phyloP scores from a whole-genome alignment of 108 stramenopile species.

The Fragilaria radians region DNA sequence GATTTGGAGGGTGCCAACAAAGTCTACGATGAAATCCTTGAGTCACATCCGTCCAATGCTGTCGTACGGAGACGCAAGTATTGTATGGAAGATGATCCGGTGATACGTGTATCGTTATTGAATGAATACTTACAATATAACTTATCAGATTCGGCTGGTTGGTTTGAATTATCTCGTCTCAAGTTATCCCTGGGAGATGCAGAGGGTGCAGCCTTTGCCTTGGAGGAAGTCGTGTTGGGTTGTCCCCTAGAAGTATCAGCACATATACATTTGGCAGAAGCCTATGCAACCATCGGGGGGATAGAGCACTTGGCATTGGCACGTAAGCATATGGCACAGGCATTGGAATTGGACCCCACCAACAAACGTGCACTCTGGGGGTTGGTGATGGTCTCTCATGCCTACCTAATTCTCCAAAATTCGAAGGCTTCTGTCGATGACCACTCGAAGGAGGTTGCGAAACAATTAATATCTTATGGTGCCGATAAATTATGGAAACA shows the following conservation, averaged over 20 bases:
- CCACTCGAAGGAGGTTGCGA: constrained; percentile 53
- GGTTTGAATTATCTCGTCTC: constrained; percentile 70
- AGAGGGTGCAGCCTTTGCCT: constrained; percentile 66
- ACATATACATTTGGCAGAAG: constrained; percentile 63
- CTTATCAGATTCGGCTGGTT: constrained; percentile 53
- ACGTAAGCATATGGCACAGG: constrained; percentile 77
- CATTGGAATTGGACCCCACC: constrained; percentile 45
- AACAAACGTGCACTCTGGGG: constrained; percentile 67
- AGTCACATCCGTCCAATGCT: constrained; percentile 72
- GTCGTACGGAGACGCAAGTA: constrained; percentile 74
- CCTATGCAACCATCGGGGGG: constrained; percentile 64
- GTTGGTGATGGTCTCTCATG: constrained; percentile 49
- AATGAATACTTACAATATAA: constrained; percentile 58
- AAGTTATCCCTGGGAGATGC: constrained; percentile 55
- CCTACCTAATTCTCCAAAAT: constrained; percentile 42
- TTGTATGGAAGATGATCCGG: constrained; percentile 43
- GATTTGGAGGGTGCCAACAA: constrained; percentile 40
- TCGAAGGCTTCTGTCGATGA: constrained; percentile 50
- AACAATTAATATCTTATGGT: constrained; percentile 59
- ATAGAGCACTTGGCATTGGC: constrained; percentile 51
- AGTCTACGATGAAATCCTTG: constrained; percentile 60
- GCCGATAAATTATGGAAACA: constrained; percentile 41
- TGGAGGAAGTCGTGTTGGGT: constrained; percentile 72
- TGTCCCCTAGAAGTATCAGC: constrained; percentile 62
- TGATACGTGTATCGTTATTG: constrained; percentile 36